These are phyloP conservation scores for Blastobotrys petasosporus DNA, from an alignment of 1,139 yeast species.

Conservation along the genomic window DNA sequence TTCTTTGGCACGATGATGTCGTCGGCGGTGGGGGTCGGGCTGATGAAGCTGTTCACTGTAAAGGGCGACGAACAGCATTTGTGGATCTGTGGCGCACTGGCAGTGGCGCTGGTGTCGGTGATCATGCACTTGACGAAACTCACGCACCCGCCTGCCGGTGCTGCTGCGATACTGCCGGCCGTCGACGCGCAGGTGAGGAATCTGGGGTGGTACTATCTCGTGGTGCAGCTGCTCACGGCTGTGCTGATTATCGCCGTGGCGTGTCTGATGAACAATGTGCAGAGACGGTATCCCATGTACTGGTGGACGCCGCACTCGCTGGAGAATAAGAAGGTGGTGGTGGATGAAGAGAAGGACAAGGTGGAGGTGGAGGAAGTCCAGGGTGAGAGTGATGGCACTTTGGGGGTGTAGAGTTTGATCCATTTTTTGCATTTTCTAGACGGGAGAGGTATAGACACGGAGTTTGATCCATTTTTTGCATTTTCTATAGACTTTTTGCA, in stretches of 20 bases:
- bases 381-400: slow-evolving; percentile 1
- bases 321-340: background rate
- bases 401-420: too few relatives aligned
- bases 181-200: slow-evolving; percentile 43
- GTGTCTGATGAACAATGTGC: slow-evolving; percentile 49
- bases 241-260: slow-evolving; percentile 49
- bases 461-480: too few relatives aligned
- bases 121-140: slow-evolving; percentile 55
- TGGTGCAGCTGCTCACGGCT: slow-evolving; percentile 49
- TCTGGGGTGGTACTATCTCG: slow-evolving; percentile 67
- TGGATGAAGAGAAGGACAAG: background rate
- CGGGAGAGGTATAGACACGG: too few relatives aligned
- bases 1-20: slow-evolving; percentile 52
- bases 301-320: slow-evolving; percentile 53
- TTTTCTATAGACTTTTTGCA: too few relatives aligned
- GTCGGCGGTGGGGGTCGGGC: slow-evolving; percentile 48
- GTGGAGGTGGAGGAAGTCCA: background rate
- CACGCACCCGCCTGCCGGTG: slow-evolving; percentile 73
- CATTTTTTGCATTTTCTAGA: too few relatives aligned
- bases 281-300: slow-evolving; percentile 50
- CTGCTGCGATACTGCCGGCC: slow-evolving; percentile 60
- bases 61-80: slow-evolving; percentile 40
- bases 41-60: slow-evolving; percentile 46
- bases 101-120: slow-evolving; percentile 53
- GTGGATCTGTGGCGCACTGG: slow-evolving; percentile 57